Base-by-base conservation (phyloP, 2,329 filamentous ascomycete genomes). In the Pyrenophora tritici-repentis region DNA sequence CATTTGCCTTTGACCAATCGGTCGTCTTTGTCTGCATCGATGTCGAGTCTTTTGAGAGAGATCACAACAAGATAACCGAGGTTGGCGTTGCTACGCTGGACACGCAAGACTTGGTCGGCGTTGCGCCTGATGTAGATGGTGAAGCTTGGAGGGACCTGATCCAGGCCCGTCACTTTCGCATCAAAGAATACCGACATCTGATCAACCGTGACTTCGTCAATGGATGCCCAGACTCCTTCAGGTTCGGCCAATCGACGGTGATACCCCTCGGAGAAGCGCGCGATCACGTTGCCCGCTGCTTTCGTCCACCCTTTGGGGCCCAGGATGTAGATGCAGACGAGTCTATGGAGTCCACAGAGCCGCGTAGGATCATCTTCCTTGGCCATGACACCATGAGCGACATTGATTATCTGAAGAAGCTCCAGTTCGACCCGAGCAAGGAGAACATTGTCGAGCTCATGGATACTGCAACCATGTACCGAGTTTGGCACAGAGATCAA, bases 41-140 rank as follows among this genome's bases (percentile, higher is more conserved):
- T 63, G 78, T 94, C 26, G 94, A 99, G 72, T 86, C 87, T 1
- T 90, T 86, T 50, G 94, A 99, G 71, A 74, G 76, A 17, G 78
- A 83, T 37, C 82, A 85, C 10, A 76, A 80, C 29, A 77, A 83
- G 10, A 81, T 97, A 51, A 96, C 92, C 0, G 94, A 99, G 72
- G 80, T 99, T 33, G 94, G 94, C 1, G 79, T 99, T 34, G 87
- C 90, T 1, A 86, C 87, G 2, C 78, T 97, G 0, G 91, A 97
- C 68, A 91, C 88, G 1, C 70, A 75, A 16, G 79, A 84, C 42
- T 72, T 91, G 17, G 62, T 73, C 1, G 75, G 71, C 6, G 55
- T 85, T 0, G 64, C 83, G 0, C 88, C 89, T 2, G 89, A 89
- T 0, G 63, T 76, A 2, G 73, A 77, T 20, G 90, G 86, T 3